Evolutionary conservation across 2,329 filamentous ascomycete species (phyloP), one percentile per base, ranked within the genome.

Genomic region (Pseudogymnoascus sp.): DNA sequence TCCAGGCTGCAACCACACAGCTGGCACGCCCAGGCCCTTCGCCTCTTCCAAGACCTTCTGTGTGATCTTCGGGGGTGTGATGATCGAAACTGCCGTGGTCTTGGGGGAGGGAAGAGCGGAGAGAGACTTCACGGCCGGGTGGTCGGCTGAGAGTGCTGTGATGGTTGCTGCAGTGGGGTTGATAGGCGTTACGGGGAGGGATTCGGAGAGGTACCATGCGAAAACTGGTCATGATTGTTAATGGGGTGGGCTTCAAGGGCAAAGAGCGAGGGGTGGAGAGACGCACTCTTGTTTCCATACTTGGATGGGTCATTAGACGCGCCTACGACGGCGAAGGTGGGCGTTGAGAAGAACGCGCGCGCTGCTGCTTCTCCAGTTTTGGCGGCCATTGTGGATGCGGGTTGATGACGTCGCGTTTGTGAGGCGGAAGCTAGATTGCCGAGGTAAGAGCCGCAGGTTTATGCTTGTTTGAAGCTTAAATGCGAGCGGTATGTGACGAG

Each of bases 1-100:
- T 0, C 93, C 95, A 0, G 95, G 95, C 77, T 98, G 95, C 68
- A 98, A 78, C 89, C 91, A 96, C 4, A 96, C 87, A 26, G 90
- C 83, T 16, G 84, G 82, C 50, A 96, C 78, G 2, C 92, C 88
- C 10, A 89, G 80, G 63, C 83, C 79, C 75, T 87, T 89, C 0
- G 93, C 95, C 75, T 96, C 89, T 66, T 86, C 80, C 41, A 98
- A 79, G 6, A 96, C 79, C 70, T 86, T 78, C 64, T 88, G 82
- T 0, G 95, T 96, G 31, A 90, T 86, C 2, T 81, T 76, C 0
- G 95, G 93, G 2, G 91, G 91, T 11, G 95, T 98, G 73, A 98
- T 91, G 71, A 98, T 84, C 35, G 89, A 93, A 11, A 98, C 80
- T 4, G 87, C 87, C 0, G 91, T 96, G 66, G 89, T 81, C 19